Conservation (phyloP, 768 basidiomycete genomes). For the Pisolithus orientalis region DNA sequence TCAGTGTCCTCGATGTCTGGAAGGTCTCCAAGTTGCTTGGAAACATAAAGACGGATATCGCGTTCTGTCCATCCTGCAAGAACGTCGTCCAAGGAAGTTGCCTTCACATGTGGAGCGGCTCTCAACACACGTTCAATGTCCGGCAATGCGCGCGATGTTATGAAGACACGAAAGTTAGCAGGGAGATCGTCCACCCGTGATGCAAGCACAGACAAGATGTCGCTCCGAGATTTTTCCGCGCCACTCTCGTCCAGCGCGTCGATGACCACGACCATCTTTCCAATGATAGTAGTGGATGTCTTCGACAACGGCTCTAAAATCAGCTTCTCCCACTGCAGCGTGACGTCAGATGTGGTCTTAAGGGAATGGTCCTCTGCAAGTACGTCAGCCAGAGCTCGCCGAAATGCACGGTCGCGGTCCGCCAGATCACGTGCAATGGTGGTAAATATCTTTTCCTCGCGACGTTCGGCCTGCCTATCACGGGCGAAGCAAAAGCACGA, state of each 20-base stretch:
- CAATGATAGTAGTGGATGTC: conserved; percentile 9
- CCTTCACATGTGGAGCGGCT: not conserved
- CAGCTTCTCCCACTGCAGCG: conserved; percentile 13
- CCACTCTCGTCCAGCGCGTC: conserved; percentile 20
- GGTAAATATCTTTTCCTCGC: not conserved
- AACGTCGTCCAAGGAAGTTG: not conserved
- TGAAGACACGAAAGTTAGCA: conserved; percentile 31
- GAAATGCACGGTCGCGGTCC: not conserved
- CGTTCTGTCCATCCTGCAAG: not conserved
- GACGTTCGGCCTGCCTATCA: not conserved
- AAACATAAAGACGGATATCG: not conserved
- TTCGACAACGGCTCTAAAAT: conserved; percentile 10
- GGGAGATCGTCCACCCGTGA: conserved; percentile 37
- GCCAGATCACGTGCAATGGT: not conserved
- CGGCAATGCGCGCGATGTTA: conserved; percentile 27
- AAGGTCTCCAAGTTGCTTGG: not conserved
- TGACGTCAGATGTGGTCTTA: not conserved
- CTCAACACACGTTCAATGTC: conserved; percentile 16
- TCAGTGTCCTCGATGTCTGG: not conserved
- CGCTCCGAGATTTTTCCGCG: conserved; percentile 1
- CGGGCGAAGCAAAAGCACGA: not conserved
- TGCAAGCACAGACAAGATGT: conserved; percentile 23
- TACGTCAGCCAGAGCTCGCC: not conserved
- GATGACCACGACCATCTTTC: conserved; percentile 16
- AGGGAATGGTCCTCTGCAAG: not conserved